A percentile compares a stretch with the other conserved stretches of the same genome.
phyloP scores from a whole-genome alignment of 2,329 filamentous ascomycete species.

The Colletotrichum sp. region DNA sequence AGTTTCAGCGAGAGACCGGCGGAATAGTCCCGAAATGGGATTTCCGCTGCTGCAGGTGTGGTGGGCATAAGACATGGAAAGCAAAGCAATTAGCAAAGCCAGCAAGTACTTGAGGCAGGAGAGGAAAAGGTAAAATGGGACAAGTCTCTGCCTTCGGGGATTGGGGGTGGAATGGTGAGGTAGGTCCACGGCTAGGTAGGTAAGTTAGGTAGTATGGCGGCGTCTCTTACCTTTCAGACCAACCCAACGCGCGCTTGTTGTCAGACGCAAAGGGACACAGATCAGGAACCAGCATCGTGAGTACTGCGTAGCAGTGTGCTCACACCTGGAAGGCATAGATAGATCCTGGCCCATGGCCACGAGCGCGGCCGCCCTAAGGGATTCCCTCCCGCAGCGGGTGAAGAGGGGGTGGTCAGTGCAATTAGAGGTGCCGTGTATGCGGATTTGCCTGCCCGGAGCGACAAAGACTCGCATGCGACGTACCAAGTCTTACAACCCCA shows the following conservation, averaged over 20 bases:
- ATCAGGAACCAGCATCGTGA: not conserved
- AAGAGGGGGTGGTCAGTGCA: slow-evolving; percentile 10
- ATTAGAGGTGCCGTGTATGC: not conserved
- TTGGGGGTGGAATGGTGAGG: not conserved
- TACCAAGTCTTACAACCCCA: not conserved
- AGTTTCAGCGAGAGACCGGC: not conserved
- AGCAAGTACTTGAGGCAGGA: not conserved
- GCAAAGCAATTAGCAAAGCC: not conserved
- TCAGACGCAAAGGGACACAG: not conserved
- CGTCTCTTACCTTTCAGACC: not conserved
- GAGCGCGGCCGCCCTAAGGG: not conserved
- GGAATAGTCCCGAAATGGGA: not conserved
- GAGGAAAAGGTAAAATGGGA: not conserved
- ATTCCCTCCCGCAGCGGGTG: not conserved
- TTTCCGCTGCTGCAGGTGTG: not conserved
- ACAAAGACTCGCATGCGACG: not conserved
- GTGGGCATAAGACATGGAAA: not conserved
- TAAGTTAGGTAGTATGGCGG: not conserved
- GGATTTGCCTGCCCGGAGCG: slow-evolving; percentile 12
- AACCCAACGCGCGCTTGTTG: not conserved
- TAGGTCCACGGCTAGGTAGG: not conserved
- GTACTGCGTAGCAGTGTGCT: not conserved
- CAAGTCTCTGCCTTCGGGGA: not conserved
- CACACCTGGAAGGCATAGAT: not conserved
- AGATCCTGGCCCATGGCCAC: not conserved